Evolutionary conservation across 78 protist genomes (phyloP).

Genomic region (Corallochytrium limacisporum): DNA sequence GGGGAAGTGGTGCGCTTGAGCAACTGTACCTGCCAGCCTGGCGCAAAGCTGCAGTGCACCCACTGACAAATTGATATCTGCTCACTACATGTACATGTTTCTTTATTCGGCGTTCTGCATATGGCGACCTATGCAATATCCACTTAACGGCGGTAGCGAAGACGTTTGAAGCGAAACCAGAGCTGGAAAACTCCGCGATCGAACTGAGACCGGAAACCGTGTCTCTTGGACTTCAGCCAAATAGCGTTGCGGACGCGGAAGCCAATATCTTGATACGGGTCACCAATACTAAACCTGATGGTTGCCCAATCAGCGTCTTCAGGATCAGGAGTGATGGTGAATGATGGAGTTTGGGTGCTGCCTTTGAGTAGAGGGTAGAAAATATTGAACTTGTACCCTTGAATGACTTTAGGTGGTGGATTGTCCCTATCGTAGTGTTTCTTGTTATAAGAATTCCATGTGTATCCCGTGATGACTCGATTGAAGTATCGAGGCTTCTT

Average conservation of each 20-base stretch:
- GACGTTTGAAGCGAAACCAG: constrained; percentile 80
- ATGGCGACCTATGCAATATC: too few species aligned
- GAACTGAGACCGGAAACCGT: constrained; percentile 63
- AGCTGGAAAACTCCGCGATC: constrained; percentile 82
- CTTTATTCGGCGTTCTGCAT: too few species aligned
- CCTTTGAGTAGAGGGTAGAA: constrained; percentile 94
- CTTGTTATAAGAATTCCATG: constrained; percentile 87
- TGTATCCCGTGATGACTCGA: constrained; percentile 85
- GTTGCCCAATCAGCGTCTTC: constrained; percentile 36
- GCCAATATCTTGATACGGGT: constrained; percentile 95
- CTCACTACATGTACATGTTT: too few species aligned
- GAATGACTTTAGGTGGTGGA: constrained; percentile 97
- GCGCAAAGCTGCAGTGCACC: too few species aligned
- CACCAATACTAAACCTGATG: constrained; percentile 80
- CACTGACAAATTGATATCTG: too few species aligned
- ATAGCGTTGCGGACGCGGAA: constrained; percentile 70
- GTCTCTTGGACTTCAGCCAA: constrained; percentile 69
- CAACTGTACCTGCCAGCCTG: too few species aligned
- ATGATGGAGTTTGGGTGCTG: constrained; percentile 51
- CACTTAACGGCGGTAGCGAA: constrained; percentile 78
- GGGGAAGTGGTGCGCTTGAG: too few species aligned
- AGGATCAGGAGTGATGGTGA: constrained; percentile 16
- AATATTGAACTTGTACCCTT: constrained; percentile 92
- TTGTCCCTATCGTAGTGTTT: constrained; percentile 93
- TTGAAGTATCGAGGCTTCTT: constrained; percentile 90